Base-by-base conservation (phyloP, 139 green algal species). In the Coccomyxa sp. region DNA sequence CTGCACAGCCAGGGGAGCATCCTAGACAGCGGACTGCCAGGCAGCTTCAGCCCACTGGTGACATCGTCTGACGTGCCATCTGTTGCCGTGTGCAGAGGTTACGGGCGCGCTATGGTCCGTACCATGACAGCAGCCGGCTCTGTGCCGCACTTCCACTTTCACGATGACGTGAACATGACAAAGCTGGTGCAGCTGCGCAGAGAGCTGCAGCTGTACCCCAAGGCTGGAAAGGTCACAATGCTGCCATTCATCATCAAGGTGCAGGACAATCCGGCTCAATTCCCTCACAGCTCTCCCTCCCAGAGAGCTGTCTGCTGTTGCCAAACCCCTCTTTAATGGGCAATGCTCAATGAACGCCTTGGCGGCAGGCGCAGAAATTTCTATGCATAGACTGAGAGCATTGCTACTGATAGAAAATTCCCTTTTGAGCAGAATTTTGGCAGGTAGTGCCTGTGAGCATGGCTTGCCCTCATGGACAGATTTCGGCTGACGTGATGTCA, bases 211-310 rank as follows among this genome's bases (percentile, higher is more conserved):
- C 79, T 0, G 50, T 69, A 5, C 73, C 84, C 39, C 3, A 55
- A 7, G 89, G 84, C 14, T 58, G 83, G 18, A n/a, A 92, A 93
- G 85, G 85, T 98, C 18, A 97, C 93, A 10, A 88, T 90, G 55
- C 82, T 98, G 36, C 90, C 94, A 2, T 87, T 98, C 38, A 78
- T 98, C 31, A 72, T 98, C 69, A 98, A 98, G 83, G 82, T 77
- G 33, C 22, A 10, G 14, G 9, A 2, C 18, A 29, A 37, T 41
- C 10, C 12, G n/a, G n/a, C n/a, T n/a, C n/a, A n/a, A n/a, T n/a
- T n/a, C n/a, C n/a, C n/a, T n/a, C n/a, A n/a, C n/a, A n/a, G n/a
- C n/a, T n/a, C n/a, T n/a, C n/a, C n/a, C n/a, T n/a, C n/a, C n/a
- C n/a, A n/a, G n/a, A n/a, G n/a, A n/a, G n/a, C n/a, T n/a, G n/a